phyloP scores from a whole-genome alignment of 495 filamentous ascomycete genomes.

The Lepraria neglecta region DNA sequence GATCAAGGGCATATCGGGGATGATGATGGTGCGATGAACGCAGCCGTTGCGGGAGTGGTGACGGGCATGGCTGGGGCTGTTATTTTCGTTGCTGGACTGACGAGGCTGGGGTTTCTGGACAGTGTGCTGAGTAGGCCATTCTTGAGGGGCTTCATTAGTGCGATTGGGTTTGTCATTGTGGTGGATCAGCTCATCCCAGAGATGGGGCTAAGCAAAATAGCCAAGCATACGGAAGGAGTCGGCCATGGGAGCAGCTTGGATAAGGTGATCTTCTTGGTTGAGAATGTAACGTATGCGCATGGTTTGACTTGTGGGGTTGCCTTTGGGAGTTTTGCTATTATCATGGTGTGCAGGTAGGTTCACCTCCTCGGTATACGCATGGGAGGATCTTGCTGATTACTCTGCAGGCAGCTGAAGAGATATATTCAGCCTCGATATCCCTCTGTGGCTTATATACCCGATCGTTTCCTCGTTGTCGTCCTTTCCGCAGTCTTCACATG shows the following conservation, averaged over 20 bases:
- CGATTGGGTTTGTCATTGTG: slow-evolving; percentile 91
- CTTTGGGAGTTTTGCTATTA: slow-evolving; percentile 72
- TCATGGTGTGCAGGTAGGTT: slow-evolving; percentile 73
- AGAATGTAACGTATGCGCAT: slow-evolving; percentile 60
- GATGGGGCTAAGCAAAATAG: slow-evolving; percentile 62
- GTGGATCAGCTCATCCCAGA: slow-evolving; percentile 93
- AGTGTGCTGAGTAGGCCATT: slow-evolving; percentile 91
- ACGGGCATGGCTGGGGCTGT: slow-evolving; percentile 80
- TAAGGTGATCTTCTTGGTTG: slow-evolving; percentile 73
- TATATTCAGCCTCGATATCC: slow-evolving; percentile 75
- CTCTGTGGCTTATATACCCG: slow-evolving; percentile 80
- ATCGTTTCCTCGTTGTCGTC: slow-evolving; percentile 87
- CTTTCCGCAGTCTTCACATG: slow-evolving; percentile 76
- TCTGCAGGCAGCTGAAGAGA: slow-evolving; percentile 65
- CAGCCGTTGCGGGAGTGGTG: slow-evolving; percentile 80
- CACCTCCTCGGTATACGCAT: background rate
- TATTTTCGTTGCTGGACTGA: slow-evolving; percentile 76
- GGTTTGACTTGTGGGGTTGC: slow-evolving; percentile 67
- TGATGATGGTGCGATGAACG: slow-evolving; percentile 61
- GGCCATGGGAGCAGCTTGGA: slow-evolving; percentile 77
- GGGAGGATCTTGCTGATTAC: slow-evolving; percentile 24
- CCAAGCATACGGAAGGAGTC: slow-evolving; percentile 41
- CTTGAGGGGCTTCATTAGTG: slow-evolving; percentile 89
- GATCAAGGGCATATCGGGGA: slow-evolving; percentile 62
- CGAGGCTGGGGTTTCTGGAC: slow-evolving; percentile 87